These are phyloP conservation scores for Apiospora arundinis DNA, from an alignment of 2,329 filamentous ascomycete species.

Conservation along the genomic window DNA sequence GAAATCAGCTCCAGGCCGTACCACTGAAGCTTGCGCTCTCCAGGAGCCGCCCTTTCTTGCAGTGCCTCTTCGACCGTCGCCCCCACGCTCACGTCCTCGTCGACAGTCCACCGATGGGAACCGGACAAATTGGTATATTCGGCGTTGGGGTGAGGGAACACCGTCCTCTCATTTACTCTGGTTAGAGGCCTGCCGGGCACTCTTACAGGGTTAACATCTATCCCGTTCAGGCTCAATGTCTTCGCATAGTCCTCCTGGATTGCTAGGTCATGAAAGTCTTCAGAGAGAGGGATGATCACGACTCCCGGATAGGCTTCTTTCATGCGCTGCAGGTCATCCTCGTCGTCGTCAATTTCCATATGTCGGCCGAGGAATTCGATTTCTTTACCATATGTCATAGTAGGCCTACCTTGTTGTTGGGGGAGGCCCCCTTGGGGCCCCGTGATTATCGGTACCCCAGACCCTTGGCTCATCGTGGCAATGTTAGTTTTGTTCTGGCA, in stretches of 20 bases:
- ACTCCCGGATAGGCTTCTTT: neutral
- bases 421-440: neutral
- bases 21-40: neutral
- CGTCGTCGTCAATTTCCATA: neutral
- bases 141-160: neutral
- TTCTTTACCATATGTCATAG: slow-evolving; percentile 3
- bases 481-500: neutral
- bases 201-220: neutral
- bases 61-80: neutral
- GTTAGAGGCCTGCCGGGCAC: no score
- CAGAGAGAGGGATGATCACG: neutral
- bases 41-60: neutral
- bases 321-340: neutral
- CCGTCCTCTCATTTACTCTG: neutral
- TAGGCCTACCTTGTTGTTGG: neutral
- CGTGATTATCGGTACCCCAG: no score
- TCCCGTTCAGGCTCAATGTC: neutral
- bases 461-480: neutral
- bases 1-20: slow-evolving; percentile 14
- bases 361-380: neutral
- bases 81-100: neutral
- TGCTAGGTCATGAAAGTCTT: neutral
- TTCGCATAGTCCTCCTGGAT: neutral
- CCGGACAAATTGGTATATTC: neutral
- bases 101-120: neutral